Evolutionary conservation across 371 early-diverging fungal genomes (phyloP), one percentile per base, ranked within the genome.

Genomic region (Quaeritorhiza haematococci): DNA sequence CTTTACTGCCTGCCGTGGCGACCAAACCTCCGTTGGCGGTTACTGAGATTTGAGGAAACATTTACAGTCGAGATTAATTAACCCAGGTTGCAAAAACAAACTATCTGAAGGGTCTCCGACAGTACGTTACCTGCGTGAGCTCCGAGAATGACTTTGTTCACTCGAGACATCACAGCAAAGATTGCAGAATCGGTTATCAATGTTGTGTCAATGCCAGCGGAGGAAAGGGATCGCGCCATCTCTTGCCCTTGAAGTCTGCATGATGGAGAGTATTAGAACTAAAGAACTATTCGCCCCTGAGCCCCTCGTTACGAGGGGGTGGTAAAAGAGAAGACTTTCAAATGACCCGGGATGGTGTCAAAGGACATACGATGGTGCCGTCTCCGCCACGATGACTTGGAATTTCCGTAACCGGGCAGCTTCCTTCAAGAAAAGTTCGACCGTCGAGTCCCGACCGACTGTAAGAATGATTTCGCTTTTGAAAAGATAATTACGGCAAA

Each of bases 381-480:
- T 84, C 68, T 96, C 96, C 7, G 90, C 92, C 3, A 96, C 91
- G 61, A 96, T 82, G 17, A 97, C 94, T 61, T 92, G 90, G 68
- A 97, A 94, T 66, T 87, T 85, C 59, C 93, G 85, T 44, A 87
- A 85, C 50, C 79, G 78, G 10, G 92, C 90, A 3, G 95, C 96
- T 56, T 82, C 78, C 63, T 87, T 85, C 60, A 97, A 77, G 54
- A 96, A 97, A 49, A 76, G 67, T 64, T 89, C 86, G 7, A 95
- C 95, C 3, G 95, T 92, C 35, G 74, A 75, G 26, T 94, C 93
- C 35, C 81, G 76, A 13, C 96, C 96, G 50, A 89, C 77, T 0
- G 96, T 97, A 89, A 97, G 82, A 48, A 97, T 92, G 49, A 96
- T 89, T 60, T 97, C 98, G 65, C 90, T 93, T n/a, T n/a, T n/a